Conservation (phyloP, 176 grass and related monocot genomes). For the Triticum timopheevii region DNA sequence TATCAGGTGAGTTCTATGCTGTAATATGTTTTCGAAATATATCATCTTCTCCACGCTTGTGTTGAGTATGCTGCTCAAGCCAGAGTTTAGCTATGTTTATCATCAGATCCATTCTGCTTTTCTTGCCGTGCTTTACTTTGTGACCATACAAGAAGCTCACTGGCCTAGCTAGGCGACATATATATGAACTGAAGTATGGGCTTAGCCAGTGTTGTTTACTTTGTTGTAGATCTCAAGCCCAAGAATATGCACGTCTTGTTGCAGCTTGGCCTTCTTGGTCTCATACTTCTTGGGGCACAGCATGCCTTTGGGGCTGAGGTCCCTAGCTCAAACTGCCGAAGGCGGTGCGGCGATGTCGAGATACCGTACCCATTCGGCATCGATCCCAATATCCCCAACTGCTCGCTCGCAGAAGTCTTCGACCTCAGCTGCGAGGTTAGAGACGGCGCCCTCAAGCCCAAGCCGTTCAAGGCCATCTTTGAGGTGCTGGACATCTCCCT, state of each 20-base stretch:
- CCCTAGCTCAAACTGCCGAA: slow-evolving; percentile 14
- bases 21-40: too few species aligned
- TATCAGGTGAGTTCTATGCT: too few species aligned
- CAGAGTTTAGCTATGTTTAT: too few species aligned
- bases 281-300: background rate
- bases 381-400: background rate
- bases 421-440: background rate
- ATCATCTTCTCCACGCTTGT: too few species aligned
- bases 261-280: background rate
- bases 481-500: slow-evolving; percentile 17
- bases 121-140: too few species aligned
- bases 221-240: background rate
- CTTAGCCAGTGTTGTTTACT: background rate
- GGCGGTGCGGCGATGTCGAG: slow-evolving; percentile 12
- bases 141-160: too few species aligned
- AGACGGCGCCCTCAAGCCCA: background rate
- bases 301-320: fast-evolving
- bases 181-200: too few species aligned
- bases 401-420: background rate
- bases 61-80: too few species aligned
- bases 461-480: background rate
- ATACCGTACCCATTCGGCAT: slow-evolving; percentile 54
- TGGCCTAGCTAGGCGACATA: too few species aligned
- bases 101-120: too few species aligned
- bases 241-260: background rate